These are phyloP conservation scores for Ophiostoma novo-ulmi DNA, from an alignment of 2,329 filamentous ascomycete species.

Conservation along the genomic window DNA sequence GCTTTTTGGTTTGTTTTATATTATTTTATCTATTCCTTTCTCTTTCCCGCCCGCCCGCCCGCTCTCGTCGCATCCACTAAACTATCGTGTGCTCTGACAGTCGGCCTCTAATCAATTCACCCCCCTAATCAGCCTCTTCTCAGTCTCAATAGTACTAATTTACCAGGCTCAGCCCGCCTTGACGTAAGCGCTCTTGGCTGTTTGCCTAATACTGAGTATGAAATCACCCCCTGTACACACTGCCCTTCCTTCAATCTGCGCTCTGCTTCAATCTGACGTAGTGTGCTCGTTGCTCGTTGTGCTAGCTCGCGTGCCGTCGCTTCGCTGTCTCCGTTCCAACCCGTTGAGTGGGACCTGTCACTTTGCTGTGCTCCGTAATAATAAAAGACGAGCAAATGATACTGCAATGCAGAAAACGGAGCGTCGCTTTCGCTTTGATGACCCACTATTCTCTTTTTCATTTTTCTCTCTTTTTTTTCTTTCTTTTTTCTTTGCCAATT, in stretches of 20 bases:
- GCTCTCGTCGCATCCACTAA: neutral
- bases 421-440: neutral
- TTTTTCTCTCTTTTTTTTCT: neutral
- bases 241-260: neutral
- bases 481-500: neutral
- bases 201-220: no score
- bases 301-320: conserved; percentile 11
- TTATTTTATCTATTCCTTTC: no score
- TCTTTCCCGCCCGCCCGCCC: no score
- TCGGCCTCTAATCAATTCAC: no score
- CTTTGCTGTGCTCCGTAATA: neutral
- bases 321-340: conserved; percentile 7
- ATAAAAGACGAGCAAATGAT: neutral
- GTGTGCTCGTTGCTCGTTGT: neutral
- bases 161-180: neutral
- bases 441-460: neutral
- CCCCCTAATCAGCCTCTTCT: neutral
- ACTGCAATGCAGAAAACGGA: neutral
- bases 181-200: conserved; percentile 13
- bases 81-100: neutral
- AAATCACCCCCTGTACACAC: neutral
- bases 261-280: neutral
- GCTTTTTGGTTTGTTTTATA: no score
- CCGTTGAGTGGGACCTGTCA: neutral
- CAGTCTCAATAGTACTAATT: no score